Percentiles rank a stretch among this genome's conserved stretches.
phyloP scores from a whole-genome alignment of 2,329 filamentous ascomycete genomes.

The Aphanocladium album region DNA sequence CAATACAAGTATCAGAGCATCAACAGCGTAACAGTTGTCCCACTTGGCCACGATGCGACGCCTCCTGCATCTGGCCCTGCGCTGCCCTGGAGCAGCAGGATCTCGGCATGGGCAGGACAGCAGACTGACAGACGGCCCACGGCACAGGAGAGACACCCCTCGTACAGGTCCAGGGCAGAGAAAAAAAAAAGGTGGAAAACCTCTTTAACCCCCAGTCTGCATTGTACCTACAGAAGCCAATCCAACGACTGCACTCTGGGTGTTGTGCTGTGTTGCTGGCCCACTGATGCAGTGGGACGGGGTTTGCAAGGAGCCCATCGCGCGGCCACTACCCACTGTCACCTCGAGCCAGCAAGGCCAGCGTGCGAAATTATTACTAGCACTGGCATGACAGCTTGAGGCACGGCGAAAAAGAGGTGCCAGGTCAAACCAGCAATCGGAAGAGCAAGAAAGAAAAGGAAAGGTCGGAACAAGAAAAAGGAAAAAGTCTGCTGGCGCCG shows the following conservation, averaged over 20 bases:
- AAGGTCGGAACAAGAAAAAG: not conserved
- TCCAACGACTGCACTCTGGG: not conserved
- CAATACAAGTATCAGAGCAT: not conserved
- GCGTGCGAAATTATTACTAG: not conserved
- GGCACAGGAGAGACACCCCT: not conserved
- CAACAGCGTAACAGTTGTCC: not conserved
- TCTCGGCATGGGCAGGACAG: not conserved
- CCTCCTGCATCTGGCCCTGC: not conserved
- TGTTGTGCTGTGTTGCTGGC: too few species aligned
- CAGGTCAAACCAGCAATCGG: not conserved
- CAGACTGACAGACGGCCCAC: not conserved
- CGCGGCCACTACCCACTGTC: not conserved
- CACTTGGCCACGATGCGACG: not conserved
- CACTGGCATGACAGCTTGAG: not conserved
- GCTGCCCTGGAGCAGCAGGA: not conserved
- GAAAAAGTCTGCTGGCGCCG: not conserved
- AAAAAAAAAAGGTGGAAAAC: not conserved
- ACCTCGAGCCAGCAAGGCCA: not conserved
- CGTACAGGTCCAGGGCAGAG: not conserved
- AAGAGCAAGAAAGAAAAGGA: not conserved
- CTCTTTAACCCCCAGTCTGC: not conserved
- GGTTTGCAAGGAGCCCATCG: not conserved
- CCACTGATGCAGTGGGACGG: not conserved
- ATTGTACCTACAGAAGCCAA: not conserved
- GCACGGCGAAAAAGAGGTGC: not conserved